Base-by-base conservation (phyloP, 2,329 filamentous ascomycete species). In the Paecilomyces sp. region DNA sequence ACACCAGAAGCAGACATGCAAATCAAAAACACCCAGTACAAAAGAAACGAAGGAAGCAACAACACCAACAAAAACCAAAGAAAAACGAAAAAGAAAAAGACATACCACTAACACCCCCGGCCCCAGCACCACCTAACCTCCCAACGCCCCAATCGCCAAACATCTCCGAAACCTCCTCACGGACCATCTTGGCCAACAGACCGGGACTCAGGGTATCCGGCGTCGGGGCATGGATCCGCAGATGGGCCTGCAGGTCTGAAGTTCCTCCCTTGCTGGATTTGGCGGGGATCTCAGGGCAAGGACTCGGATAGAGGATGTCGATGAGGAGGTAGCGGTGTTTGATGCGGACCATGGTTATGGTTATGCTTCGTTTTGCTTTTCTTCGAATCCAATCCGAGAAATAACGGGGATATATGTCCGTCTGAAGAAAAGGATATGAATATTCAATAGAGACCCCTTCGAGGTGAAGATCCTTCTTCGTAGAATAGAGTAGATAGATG, bases 311-410 rank as follows among this genome's bases (percentile, higher is more conserved):
- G 54, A 97, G 82, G 65, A 97, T 92, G 72, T 96, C 91, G 63
- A 97, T 85, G n/a, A 97, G 86, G 18, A 99, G 84, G 74, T 99
- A 99, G 68, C 94, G 88, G 76, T 96, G 89, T 77, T 99, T 99
- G 66, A 97, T 85, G 71, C 94, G 91, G 61, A 99, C 94, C 94
- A 99, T 97, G 3, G 25, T 3, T 28, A 28, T 28, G 25, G 34
- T 4, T 24, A 22, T 56, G 9, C 7, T 36, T 57, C 61, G 22
- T 54, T 30, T 57, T 34, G n/a, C 25, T 12, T 53, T 53, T 2
- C 33, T 13, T 51, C 22, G 2, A 22, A 22, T 22, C 22, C 2
- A 22, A 22, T 22, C 22, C 22, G 22, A 22, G 22, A 22, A 22
- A 22, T 22, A 22, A 22, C 22, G 22, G 22, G 22, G 22, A 22